Base-by-base conservation (phyloP, 2,329 filamentous ascomycete genomes). In the Trichoderma arundinaceum region DNA sequence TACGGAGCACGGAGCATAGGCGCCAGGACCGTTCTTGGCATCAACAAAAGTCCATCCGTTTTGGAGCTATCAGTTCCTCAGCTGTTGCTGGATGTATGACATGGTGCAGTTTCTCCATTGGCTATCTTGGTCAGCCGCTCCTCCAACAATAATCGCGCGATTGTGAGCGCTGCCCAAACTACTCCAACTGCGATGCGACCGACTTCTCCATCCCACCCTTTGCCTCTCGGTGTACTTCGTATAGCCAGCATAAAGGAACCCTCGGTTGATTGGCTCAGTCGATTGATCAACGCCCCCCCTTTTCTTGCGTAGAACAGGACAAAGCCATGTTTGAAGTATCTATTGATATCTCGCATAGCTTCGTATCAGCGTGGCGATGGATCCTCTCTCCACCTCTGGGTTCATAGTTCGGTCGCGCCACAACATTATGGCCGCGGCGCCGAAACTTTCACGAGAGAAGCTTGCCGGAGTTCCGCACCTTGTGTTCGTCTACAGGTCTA, bases 1-100 rank as follows among this genome's bases (percentile, higher is more conserved):
- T 28, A 28, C 22, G 22, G 22, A 28, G 4, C 22, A 28, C 22
- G 22, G 22, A 28, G 22, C 22, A 28, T 28, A 3, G 2, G 56
- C 12, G 17, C 44, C 17, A 22, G 33, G 15, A 8, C 38, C 7
- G 15, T 41, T 49, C 58, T 61, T 61, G 46, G 58, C 58, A 41
- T 39, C 13, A 39, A 28, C 58, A 52, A 61, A 61, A 61, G 58
- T 52, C 9, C 58, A 4, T 51, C 41, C 58, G 12, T 15, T 41
- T 32, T 51, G 46, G 58, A 28, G 44, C 46, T n/a, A 61, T 9
- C 22, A 32, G 19, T 8, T 38, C 35, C 43, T 39, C 46, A 38
- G 39, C 39, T 59, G 35, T 22, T 19, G 44, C 12, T 59, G 33
- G 35, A 9, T 22, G 43, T 32, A 17, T 19, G 28, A 6, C 46